Evolutionary conservation across 768 basidiomycete species (phyloP).

Genomic region (Russula abietina): DNA sequence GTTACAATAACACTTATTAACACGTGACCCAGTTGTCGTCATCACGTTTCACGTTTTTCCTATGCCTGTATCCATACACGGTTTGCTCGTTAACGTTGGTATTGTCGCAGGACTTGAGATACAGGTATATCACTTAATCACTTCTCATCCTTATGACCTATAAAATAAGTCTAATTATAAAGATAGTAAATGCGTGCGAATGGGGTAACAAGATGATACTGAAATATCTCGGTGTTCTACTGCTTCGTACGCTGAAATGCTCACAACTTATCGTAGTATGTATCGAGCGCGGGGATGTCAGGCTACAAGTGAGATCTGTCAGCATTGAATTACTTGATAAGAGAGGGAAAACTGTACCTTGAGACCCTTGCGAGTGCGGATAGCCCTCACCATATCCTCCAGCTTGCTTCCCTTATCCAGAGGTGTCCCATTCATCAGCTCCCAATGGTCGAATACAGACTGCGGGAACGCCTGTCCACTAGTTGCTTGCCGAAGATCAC

Average conservation of each 20-base stretch:
- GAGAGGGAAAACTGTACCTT: constrained; percentile 45
- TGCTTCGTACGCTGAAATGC: background rate
- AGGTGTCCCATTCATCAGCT: constrained; percentile 73
- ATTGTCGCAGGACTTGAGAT: background rate
- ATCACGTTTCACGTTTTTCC: too few species aligned
- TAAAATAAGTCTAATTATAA: background rate
- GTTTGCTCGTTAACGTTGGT: too few species aligned
- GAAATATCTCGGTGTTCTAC: constrained; percentile 14
- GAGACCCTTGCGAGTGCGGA: constrained; percentile 93
- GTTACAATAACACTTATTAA: too few species aligned
- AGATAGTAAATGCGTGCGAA: background rate
- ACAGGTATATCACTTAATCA: background rate
- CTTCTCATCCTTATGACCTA: background rate
- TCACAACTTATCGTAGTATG: constrained; percentile 92
- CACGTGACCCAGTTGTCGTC: too few species aligned
- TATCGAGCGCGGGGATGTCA: constrained; percentile 81
- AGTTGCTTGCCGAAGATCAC: constrained; percentile 86
- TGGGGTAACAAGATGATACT: constrained; percentile 12
- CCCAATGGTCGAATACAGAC: constrained; percentile 90
- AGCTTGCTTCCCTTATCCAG: constrained; percentile 90
- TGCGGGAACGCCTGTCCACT: constrained; percentile 99
- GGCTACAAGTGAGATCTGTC: constrained; percentile 41
- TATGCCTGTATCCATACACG: too few species aligned
- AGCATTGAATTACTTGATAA: constrained; percentile 16
- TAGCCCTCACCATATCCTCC: constrained; percentile 72